Evolutionary conservation across 2,329 filamentous ascomycete genomes (phyloP).

Genomic region (Fusarium mexicanum): DNA sequence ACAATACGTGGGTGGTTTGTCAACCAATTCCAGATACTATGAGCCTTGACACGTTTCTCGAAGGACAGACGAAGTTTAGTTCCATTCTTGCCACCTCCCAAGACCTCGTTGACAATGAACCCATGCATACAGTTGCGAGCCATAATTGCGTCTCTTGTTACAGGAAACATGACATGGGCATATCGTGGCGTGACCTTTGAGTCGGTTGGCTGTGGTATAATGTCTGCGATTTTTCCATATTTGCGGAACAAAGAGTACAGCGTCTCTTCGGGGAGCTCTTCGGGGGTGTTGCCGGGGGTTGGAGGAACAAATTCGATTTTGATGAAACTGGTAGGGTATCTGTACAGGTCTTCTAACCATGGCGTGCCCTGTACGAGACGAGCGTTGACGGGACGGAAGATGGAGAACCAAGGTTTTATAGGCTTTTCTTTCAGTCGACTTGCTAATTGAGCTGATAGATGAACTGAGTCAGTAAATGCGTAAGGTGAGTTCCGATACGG

Average conservation of each 20-base stretch:
- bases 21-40: slow-evolving; percentile 89
- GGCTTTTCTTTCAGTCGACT: slow-evolving; percentile 73
- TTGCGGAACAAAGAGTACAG: slow-evolving; percentile 87
- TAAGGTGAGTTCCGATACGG: background rate
- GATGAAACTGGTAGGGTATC: slow-evolving; percentile 79
- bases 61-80: slow-evolving; percentile 86
- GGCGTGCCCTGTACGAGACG: slow-evolving; percentile 83
- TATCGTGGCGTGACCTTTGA: slow-evolving; percentile 86
- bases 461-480: background rate
- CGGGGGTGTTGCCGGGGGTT: slow-evolving; percentile 73
- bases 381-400: slow-evolving; percentile 75
- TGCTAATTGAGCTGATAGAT: slow-evolving; percentile 59
- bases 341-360: slow-evolving; percentile 92
- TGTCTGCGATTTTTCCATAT: slow-evolving; percentile 92
- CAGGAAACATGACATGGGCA: slow-evolving; percentile 80
- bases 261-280: slow-evolving; percentile 85
- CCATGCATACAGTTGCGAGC: slow-evolving; percentile 94
- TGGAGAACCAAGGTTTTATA: slow-evolving; percentile 90
- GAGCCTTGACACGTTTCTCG: slow-evolving; percentile 78
- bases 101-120: slow-evolving; percentile 72
- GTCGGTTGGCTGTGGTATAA: slow-evolving; percentile 82
- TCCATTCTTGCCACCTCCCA: slow-evolving; percentile 78
- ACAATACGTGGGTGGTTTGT: slow-evolving; percentile 87
- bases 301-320: slow-evolving; percentile 86
- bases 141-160: slow-evolving; percentile 81